Base-by-base conservation (phyloP, 169 alveolate species). In the Cryptosporidium felis region DNA sequence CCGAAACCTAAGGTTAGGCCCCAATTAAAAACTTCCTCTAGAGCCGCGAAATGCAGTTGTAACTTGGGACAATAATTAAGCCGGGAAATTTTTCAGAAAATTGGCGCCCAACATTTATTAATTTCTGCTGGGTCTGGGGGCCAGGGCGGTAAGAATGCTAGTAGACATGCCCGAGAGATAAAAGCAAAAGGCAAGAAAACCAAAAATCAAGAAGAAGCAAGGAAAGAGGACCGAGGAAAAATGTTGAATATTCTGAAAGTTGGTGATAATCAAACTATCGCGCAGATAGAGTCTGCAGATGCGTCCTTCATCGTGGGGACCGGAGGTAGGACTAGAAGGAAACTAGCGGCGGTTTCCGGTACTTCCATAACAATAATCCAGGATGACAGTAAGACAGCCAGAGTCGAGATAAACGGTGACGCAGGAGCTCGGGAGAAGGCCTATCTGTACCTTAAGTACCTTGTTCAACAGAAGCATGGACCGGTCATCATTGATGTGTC, bases 391-490 rank as follows among this genome's bases (percentile, higher is more conserved):
- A 74, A 74, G 67, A 56, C 67, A 56, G 85, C 85, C 32, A 74
- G 85, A 23, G 85, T 90, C 30, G 93, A 90, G 44, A 90, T 90
- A 62, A 74, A 88, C 60, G 93, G 93, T 12, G 82, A 88, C 14
- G 44, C 66, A 28, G 88, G 58, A 2, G 60, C 81, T 5, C 38
- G 82, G 16, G 92, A 88, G 30, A 65, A 62, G 51, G 93, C 93
- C n/a, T 80, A 63, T 45, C 60, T 88, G 51, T 90, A 90, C 62
- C 74, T 81, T 36, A 88, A 88, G 14, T 81, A 88, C 49, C 82
- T 90, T 34, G 66, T 90, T 81, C 90, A 88, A 60, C 93, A 90
- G 67, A 82, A 91, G 16, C 90, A 88, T 16, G 93, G 93, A 1
- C 92, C 93, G n/a, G 93, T 90, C 28, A 74, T 62, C 26, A 85